Evolutionary conservation across 176 grass and related monocot species (phyloP), one percentile per base, ranked within the genome.

Genomic region (Calamus simplicifolius): DNA sequence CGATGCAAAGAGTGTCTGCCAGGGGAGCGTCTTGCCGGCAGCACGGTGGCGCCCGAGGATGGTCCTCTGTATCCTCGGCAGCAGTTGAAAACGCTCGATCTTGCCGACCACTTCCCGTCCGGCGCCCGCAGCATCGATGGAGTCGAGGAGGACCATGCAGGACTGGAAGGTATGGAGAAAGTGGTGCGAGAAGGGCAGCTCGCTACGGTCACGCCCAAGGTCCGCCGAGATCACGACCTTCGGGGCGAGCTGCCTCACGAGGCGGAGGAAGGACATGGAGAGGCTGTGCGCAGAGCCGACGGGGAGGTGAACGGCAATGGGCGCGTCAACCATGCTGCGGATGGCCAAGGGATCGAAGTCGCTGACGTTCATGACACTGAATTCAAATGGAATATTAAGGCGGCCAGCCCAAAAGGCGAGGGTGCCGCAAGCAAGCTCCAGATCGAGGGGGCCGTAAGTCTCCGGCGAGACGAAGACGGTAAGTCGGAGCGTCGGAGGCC

Each of bases 121-220:
- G 27, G 76, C 71, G 48, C 90, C 90, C 16, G 82, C 31, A 1
- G 90, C 80, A 63, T 95, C 90, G 25, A 95, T 81, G 6, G 90
- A 95, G 53, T 95, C 86, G 7, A 95, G 77, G 26, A 95, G 82
- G 68, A 79, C 86, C 63, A 81, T 30, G 25, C 79, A 95, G 28
- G 86, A 89, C 31, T 81, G 79, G 72, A 95, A 95, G 55, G 80
- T 81, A 63, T 87, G 75, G 56, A 86, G 52, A 60, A 90, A 89
- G 67, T 95, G 77, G 6, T 85, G 82, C 0, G 80, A 73, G 63
- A 95, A 95, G 2, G 80, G 63, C 53, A 95, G 80, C 28, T 95
- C 90, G n/a, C 73, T 70, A 1, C 74, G 90, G 73, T 89, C 85
- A 64, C 66, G 66, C 12, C 90, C 85, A 57, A 84, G 77, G 52